Evolutionary conservation across 2,329 filamentous ascomycete species (phyloP).

Genomic region (Verticillium longisporum): DNA sequence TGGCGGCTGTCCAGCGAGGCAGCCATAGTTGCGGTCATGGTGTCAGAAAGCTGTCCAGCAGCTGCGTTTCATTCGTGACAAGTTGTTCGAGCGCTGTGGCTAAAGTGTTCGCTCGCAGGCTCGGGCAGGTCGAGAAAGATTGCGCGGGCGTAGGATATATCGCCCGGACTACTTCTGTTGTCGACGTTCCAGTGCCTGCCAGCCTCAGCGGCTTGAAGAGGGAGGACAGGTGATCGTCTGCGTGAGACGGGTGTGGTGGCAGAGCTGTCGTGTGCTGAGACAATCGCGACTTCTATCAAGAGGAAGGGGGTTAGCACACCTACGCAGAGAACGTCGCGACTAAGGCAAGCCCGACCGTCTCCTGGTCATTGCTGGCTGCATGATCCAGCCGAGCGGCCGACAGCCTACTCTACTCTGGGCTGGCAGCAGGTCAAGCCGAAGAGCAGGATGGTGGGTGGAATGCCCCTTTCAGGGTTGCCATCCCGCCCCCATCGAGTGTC

Average conservation of each 20-base stretch:
- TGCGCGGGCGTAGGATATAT: neutral
- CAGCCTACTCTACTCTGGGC: neutral
- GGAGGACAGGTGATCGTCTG: neutral
- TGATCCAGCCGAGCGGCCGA: neutral
- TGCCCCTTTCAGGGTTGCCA: neutral
- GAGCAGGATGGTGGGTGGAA: neutral
- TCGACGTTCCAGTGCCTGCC: neutral
- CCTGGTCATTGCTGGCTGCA: neutral
- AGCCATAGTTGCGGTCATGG: conserved; percentile 1
- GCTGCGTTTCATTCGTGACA: neutral
- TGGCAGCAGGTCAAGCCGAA: neutral
- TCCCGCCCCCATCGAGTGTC: neutral
- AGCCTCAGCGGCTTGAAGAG: neutral
- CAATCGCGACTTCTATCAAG: neutral
- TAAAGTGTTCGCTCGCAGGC: neutral
- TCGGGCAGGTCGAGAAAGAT: neutral
- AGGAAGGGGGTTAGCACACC: neutral
- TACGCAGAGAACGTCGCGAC: neutral
- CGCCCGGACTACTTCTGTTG: neutral
- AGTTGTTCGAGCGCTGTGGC: neutral
- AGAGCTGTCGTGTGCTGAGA: neutral
- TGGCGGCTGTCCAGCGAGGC: conserved; percentile 2
- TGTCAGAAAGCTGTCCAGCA: neutral
- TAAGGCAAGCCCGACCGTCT: neutral
- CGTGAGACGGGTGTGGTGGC: neutral